phyloP scores from a whole-genome alignment of 208 protist genomes.

The Wallacemonas rigidus region DNA sequence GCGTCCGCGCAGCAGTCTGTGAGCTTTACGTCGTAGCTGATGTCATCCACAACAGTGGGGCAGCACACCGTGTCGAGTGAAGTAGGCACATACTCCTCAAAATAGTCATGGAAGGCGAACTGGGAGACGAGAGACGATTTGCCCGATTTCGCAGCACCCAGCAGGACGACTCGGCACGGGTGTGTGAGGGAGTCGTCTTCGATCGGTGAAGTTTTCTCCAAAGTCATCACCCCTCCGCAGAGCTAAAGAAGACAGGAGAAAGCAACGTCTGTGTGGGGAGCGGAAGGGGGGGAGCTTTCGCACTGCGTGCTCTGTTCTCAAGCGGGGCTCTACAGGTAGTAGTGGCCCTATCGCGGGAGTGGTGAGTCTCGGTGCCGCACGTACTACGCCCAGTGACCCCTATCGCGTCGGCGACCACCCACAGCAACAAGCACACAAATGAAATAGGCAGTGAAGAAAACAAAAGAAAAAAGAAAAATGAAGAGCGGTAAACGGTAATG shows the following conservation, averaged over 20 bases:
- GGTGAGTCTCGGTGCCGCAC: no score
- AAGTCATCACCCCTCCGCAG: no score
- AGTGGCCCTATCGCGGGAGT: no score
- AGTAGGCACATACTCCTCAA: slow-evolving; percentile 36
- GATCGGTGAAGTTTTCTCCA: no score
- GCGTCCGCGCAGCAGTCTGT: slow-evolving; percentile 55
- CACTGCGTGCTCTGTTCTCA: no score
- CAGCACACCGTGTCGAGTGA: slow-evolving; percentile 54
- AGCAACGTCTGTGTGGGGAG: no score
- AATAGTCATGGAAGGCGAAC: slow-evolving; percentile 38
- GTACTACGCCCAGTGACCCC: background rate
- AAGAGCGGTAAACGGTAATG: background rate
- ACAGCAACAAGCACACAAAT: background rate
- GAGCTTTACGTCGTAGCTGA: slow-evolving; percentile 41
- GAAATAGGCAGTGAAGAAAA: slow-evolving; percentile 16
- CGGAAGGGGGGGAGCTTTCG: no score
- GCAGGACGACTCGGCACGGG: slow-evolving; percentile 4
- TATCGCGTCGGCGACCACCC: background rate
- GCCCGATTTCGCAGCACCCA: slow-evolving; percentile 43
- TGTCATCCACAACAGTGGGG: slow-evolving; percentile 32
- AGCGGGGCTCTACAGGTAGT: no score
- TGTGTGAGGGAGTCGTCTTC: background rate
- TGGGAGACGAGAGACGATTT: slow-evolving; percentile 64
- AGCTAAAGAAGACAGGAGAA: no score
- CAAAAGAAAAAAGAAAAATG: slow-evolving; percentile 9